A percentile compares a stretch with the other conserved stretches of the same genome.
These are phyloP conservation scores for Microsporum ferrugineum DNA, from an alignment of 2,329 filamentous ascomycete genomes.

Conservation along the genomic window DNA sequence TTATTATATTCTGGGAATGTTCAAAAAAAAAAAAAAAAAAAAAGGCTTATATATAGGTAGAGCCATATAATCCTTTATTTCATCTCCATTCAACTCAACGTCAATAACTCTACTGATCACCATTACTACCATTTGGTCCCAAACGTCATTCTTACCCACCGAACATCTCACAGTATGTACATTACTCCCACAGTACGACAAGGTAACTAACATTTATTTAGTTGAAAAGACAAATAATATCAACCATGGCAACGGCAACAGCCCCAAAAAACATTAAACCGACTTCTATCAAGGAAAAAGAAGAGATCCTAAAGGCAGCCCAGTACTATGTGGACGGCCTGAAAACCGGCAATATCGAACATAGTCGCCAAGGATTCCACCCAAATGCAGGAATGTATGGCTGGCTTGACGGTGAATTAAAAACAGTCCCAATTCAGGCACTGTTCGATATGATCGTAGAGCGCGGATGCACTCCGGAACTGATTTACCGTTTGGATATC, in stretches of 20 bases:
- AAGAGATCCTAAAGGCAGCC: background rate
- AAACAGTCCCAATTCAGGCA: background rate
- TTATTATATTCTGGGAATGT: too few relatives aligned
- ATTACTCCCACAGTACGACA: background rate
- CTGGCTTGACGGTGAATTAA: background rate
- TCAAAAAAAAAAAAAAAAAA: too few relatives aligned
- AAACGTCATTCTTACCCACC: background rate
- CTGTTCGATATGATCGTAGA: conserved; percentile 1
- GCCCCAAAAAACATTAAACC: background rate
- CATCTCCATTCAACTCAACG: too few relatives aligned
- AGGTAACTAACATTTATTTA: background rate
- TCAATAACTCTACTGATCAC: too few relatives aligned
- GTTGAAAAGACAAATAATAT: background rate
- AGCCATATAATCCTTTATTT: too few relatives aligned
- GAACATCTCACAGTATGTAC: background rate
- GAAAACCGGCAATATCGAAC: background rate
- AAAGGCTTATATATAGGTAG: too few relatives aligned
- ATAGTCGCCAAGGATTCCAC: background rate
- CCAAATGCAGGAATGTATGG: background rate
- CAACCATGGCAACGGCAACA: background rate
- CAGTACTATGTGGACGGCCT: background rate
- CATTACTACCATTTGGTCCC: too few relatives aligned
- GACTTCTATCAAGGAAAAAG: background rate
- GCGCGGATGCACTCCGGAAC: background rate
- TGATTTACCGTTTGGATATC: background rate